Percentiles rank a stretch among this genome's conserved stretches.
Evolutionary conservation across 257 asterid species (phyloP).

Genomic region (Solanum gracilifrons): DNA sequence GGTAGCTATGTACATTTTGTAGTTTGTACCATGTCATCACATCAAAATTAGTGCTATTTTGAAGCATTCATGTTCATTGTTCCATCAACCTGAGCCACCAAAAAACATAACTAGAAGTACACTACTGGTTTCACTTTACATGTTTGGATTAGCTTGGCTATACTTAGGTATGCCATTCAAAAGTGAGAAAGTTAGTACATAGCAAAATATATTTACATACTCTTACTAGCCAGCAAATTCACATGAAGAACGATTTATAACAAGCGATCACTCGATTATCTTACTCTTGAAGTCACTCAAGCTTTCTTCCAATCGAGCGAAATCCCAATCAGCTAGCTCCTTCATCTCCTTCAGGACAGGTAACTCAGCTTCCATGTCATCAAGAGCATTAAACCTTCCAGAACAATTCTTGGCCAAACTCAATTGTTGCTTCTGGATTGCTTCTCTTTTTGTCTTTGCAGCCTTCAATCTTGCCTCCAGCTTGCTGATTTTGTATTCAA

Average conservation of each 20-base stretch:
- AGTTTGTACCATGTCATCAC: neutral
- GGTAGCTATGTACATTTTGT: neutral
- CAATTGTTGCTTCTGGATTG: neutral
- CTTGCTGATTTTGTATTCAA: neutral
- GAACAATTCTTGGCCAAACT: neutral
- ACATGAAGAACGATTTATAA: neutral
- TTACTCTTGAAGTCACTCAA: neutral
- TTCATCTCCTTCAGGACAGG: neutral
- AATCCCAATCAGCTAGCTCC: neutral
- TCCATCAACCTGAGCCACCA: neutral
- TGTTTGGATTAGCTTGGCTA: neutral
- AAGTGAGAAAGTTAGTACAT: neutral
- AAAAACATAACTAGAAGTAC: neutral
- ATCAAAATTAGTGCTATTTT: neutral
- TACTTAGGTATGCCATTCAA: neutral
- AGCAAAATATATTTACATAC: neutral
- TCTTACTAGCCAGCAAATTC: neutral
- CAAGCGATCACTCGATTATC: neutral
- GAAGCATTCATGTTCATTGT: neutral
- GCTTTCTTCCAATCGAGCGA: neutral
- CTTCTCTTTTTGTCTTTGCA: neutral
- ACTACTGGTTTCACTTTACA: neutral
- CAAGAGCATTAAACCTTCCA: neutral
- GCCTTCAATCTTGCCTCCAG: neutral
- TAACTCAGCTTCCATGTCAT: neutral